Evolutionary conservation across 2,329 filamentous ascomycete genomes (phyloP), one percentile per base, ranked within the genome.

Genomic region (Nothopassalora personata): DNA sequence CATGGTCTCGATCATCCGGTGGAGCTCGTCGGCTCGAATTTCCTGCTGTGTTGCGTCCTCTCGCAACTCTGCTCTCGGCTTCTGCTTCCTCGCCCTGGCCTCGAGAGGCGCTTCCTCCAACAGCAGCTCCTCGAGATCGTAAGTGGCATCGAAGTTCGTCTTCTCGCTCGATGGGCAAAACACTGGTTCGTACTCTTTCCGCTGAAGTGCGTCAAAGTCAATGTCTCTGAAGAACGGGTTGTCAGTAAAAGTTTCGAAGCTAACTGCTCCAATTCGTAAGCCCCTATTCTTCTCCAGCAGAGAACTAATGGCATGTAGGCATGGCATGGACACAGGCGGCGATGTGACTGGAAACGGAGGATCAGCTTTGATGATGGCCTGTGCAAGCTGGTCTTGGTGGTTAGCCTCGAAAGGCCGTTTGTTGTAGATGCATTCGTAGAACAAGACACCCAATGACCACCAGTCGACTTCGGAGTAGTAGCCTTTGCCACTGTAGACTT

Each of bases 391-490:
- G 57, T 90, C 86, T 71, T 97, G 91, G 51, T 86, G 92, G 67
- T 87, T 90, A 55, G 91, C 93, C 71, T 97, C 91, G 66, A 97
- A 99, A 23, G 94, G 94, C 68, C 94, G 85, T 90, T 95, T 97
- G 78, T 95, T 96, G 79, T 97, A 99, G 65, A 99, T 97, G 81
- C 94, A 97, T 75, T 99, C 94, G 75, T 97, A 99, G 74, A 97
- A 97, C n/a, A 96, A 83, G 49, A 99, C 94, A 52, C 94, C 94
- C 23, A 99, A 77, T 5, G 94, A 97, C 94, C 94, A 99, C 94
- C 94, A 99, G 73, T 99, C 94, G 46, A 94, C 92, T 67, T 94
- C 90, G 50, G 86, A 86, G 60, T 89, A 87, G 71, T 99, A 99
- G 43, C 94, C 94, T 62, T 86, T 87, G 52, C 93, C 93, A 65